Percentiles rank a stretch among this genome's conserved stretches.
These are phyloP conservation scores for Fusarium domesticum DNA, from an alignment of 2,329 filamentous ascomycete species.

Conservation along the genomic window DNA sequence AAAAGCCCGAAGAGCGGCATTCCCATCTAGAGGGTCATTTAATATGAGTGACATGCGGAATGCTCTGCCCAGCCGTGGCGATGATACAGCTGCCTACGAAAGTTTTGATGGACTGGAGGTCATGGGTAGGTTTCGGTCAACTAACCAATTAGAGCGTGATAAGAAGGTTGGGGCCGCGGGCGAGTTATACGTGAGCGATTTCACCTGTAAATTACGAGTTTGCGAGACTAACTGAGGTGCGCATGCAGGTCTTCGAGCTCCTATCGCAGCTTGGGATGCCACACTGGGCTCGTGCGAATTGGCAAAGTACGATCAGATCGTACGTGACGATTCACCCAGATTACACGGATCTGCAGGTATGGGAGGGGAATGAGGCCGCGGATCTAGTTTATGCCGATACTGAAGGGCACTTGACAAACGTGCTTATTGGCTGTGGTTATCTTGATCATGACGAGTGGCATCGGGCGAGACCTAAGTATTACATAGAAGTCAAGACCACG, in stretches of 20 bases:
- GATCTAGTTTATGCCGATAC: slow-evolving; percentile 15
- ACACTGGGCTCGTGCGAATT: slow-evolving; percentile 9
- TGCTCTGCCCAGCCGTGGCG: slow-evolving; percentile 1
- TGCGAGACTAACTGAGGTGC: slow-evolving; percentile 1
- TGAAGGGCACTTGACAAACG: slow-evolving; percentile 9
- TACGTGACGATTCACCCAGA: slow-evolving; percentile 10
- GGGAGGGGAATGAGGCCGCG: slow-evolving; percentile 9
- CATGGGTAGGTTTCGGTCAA: slow-evolving; percentile 11
- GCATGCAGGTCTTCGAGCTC: slow-evolving; percentile 16
- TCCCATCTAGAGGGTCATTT: slow-evolving; percentile 11
- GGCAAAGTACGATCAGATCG: slow-evolving; percentile 16
- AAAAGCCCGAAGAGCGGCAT: slow-evolving; percentile 9
- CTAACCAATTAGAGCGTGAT: slow-evolving; percentile 20
- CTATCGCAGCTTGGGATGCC: slow-evolving; percentile 12
- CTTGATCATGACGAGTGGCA: slow-evolving; percentile 17
- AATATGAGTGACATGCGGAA: slow-evolving; percentile 9
- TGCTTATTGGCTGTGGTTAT: slow-evolving; percentile 9
- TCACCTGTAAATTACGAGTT: not conserved
- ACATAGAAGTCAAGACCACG: slow-evolving; percentile 51
- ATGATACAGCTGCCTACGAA: not conserved
- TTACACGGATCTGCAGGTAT: slow-evolving; percentile 3
- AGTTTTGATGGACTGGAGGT: slow-evolving; percentile 19
- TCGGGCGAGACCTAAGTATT: slow-evolving; percentile 36
- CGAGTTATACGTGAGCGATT: slow-evolving; percentile 23
- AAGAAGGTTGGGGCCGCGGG: slow-evolving; percentile 25